Evolutionary conservation across 306 rosid genomes (phyloP).

Genomic region (Lathyrus tuberosus): DNA sequence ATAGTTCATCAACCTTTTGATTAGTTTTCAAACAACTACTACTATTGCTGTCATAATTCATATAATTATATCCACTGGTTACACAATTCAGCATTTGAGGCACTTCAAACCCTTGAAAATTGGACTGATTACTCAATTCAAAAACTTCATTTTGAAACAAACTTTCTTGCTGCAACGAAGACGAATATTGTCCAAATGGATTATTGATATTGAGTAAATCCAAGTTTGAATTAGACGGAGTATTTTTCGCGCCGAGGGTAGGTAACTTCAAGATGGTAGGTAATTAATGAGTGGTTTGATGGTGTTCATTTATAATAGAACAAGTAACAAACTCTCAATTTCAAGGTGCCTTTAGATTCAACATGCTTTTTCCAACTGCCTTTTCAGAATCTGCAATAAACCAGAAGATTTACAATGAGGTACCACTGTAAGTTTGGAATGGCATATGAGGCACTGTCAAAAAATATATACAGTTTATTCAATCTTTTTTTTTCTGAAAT

Average conservation of each 20-base stretch:
- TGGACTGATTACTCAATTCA: conserved; percentile 40
- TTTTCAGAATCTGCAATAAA: too few species aligned
- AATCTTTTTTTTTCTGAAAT: too few species aligned
- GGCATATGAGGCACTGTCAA: too few species aligned
- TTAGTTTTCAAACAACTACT: conserved; percentile 22
- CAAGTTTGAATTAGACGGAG: conserved; percentile 31
- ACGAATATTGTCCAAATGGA: conserved; percentile 42
- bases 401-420: too few species aligned
- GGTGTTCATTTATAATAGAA: too few species aligned
- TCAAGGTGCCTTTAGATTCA: too few species aligned
- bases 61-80: background rate
- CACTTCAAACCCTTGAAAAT: conserved; percentile 37
- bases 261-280: too few species aligned
- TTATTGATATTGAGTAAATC: conserved; percentile 38
- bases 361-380: too few species aligned
- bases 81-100: background rate
- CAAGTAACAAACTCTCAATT: too few species aligned
- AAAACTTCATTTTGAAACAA: conserved; percentile 34
- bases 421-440: too few species aligned
- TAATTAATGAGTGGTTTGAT: too few species aligned
- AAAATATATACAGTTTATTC: too few species aligned
- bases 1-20: conserved; percentile 21
- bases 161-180: conserved; percentile 35
- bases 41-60: conserved; percentile 18
- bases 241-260: conserved; percentile 32